Evolutionary conservation across 2,329 filamentous ascomycete species (phyloP).

Genomic region (Neofusicoccum sp.): DNA sequence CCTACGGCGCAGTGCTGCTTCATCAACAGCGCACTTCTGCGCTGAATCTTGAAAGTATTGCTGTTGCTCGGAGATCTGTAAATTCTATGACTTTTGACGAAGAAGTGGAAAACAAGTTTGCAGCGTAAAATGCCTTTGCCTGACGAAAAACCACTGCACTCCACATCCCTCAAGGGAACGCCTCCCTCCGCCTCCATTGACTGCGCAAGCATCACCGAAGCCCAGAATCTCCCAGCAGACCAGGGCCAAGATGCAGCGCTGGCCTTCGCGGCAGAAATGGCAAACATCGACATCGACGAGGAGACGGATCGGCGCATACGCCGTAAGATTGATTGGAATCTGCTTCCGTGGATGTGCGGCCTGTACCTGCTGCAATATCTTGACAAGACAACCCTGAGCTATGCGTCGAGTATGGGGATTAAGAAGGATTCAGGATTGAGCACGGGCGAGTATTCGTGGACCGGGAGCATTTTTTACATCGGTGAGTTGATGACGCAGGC

Average conservation of each 20-base stretch:
- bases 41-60: too few relatives aligned
- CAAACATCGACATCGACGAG: background rate
- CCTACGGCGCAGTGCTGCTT: too few relatives aligned
- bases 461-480: conserved; percentile 59
- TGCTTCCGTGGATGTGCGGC: conserved; percentile 59
- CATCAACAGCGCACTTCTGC: too few relatives aligned
- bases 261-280: background rate
- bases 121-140: too few relatives aligned
- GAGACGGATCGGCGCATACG: conserved; percentile 35
- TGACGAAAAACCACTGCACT: too few relatives aligned
- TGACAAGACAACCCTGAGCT: conserved; percentile 64
- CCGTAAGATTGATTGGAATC: conserved; percentile 53
- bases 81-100: too few relatives aligned
- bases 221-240: too few relatives aligned
- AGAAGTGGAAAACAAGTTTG: too few relatives aligned
- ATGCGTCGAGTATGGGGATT: conserved; percentile 66
- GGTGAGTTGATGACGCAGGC: conserved; percentile 48
- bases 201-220: too few relatives aligned
- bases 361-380: conserved; percentile 66
- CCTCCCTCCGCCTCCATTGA: too few relatives aligned
- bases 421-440: conserved; percentile 53
- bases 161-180: too few relatives aligned
- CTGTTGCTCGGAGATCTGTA: too few relatives aligned
- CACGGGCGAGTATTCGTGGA: conserved; percentile 54
- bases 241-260: background rate